Evolutionary conservation across 345 rosid species (phyloP), one percentile per base, ranked within the genome.

Genomic region (Lepidium sativum): DNA sequence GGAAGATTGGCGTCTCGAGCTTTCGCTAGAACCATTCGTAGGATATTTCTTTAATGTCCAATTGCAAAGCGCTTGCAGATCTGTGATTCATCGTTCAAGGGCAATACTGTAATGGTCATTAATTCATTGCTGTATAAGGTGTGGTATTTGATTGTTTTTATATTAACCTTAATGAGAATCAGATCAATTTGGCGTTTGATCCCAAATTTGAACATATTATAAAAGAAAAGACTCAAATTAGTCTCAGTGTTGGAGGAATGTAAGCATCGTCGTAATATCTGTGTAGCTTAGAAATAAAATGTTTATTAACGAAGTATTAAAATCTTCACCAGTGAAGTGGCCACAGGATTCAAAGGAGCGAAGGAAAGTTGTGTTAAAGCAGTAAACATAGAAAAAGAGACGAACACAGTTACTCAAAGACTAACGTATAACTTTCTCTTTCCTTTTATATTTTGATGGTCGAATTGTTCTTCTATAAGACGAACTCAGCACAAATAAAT

Each of bases 1-100:
- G 79, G 84, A 70, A 84, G 89, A 76, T 75, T 92, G 75, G 49
- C 83, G 50, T 85, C 98, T 61, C 87, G 98, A 9, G 87, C 88
- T 25, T 60, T 76, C 3, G 95, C 98, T 4, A 75, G 95, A 81
- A 87, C 95, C 34, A 68, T 92, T 71, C 83, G 82, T 48, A 81
- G 86, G 74, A 69, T 87, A 17, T 83, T 92, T 56, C 73, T 87
- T 35, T 87, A 72, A 86, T 65, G 55, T 59, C 67, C 47, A 2
- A 54, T 44, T 21, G 4, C 42, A 43, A 39, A n/a, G 49, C 6
- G n/a, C 59, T 35, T 15, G 44, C 29, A 45, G 33, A 56, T n/a
- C n/a, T n/a, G n/a, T n/a, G n/a, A n/a, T n/a, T n/a, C n/a, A n/a
- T n/a, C n/a, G 0, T 9, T 39, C 32, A 27, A 25, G 4, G 6